phyloP scores from a whole-genome alignment of 176 grass and related monocot species.

The Tillandsia fasciculata region DNA sequence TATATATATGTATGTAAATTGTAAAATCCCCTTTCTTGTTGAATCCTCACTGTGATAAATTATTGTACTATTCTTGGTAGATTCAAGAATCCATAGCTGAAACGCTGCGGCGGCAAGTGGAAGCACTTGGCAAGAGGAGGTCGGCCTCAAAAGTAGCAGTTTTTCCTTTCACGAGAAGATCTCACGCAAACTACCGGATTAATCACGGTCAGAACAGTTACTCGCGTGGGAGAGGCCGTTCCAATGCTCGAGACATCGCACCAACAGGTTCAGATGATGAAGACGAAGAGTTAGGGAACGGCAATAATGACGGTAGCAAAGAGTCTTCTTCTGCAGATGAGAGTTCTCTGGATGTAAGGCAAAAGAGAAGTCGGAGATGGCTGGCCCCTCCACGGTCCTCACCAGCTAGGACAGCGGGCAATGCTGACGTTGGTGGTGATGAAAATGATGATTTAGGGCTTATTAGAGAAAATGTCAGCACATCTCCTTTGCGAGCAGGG shows the following conservation, averaged over 20 bases:
- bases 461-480: slow-evolving; percentile 39
- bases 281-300: slow-evolving; percentile 53
- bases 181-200: slow-evolving; percentile 41
- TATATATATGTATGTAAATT: no score
- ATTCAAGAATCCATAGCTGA: slow-evolving; percentile 80
- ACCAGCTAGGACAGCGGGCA: slow-evolving; percentile 38
- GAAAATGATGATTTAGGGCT: slow-evolving; percentile 40
- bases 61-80: slow-evolving; percentile 33
- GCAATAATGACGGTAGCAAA: slow-evolving; percentile 43
- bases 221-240: slow-evolving; percentile 37
- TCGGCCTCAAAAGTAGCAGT: slow-evolving; percentile 38
- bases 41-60: not conserved
- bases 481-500: slow-evolving; percentile 40
- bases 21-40: no score
- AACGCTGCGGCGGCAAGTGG: slow-evolving; percentile 51
- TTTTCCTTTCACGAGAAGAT: slow-evolving; percentile 41
- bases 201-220: slow-evolving; percentile 11
- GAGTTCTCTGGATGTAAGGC: slow-evolving; percentile 46
- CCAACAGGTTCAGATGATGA: slow-evolving; percentile 47
- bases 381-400: slow-evolving; percentile 29
- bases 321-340: slow-evolving; percentile 59
- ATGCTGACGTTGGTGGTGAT: slow-evolving; percentile 32
- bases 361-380: slow-evolving; percentile 42
- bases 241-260: slow-evolving; percentile 19
- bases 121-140: slow-evolving; percentile 56